Conservation (phyloP, 805 yeast genomes). For the Barnettozyma sucrosica region DNA sequence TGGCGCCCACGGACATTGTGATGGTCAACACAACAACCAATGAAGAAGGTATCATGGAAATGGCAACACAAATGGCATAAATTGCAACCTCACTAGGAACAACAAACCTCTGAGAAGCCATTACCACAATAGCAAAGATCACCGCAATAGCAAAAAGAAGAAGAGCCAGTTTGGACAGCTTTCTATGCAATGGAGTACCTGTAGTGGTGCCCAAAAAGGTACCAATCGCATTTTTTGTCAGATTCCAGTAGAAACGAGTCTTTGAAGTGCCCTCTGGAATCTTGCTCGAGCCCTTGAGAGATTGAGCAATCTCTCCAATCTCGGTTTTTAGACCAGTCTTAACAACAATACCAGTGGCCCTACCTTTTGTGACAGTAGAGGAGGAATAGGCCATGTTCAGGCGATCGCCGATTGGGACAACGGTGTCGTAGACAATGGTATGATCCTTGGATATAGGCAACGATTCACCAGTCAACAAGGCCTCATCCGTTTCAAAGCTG, state of each 20-base stretch:
- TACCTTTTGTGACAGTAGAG: slow-evolving; percentile 65
- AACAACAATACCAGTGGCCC: slow-evolving; percentile 64
- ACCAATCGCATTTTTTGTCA: slow-evolving; percentile 52
- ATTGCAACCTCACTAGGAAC: slow-evolving; percentile 79
- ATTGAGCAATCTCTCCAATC: slow-evolving; percentile 67
- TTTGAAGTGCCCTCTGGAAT: slow-evolving; percentile 40
- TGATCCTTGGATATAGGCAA: slow-evolving; percentile 55
- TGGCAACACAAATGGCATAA: slow-evolving; percentile 77
- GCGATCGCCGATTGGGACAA: slow-evolving; percentile 66
- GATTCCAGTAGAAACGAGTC: slow-evolving; percentile 31
- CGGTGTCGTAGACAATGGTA: slow-evolving; percentile 32
- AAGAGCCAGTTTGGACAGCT: slow-evolving; percentile 71
- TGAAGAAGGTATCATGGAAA: slow-evolving; percentile 79
- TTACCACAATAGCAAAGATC: slow-evolving; percentile 77
- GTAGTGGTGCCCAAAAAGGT: slow-evolving; percentile 67
- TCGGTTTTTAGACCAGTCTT: slow-evolving; percentile 68
- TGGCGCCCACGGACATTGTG: slow-evolving; percentile 80
- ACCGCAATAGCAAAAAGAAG: slow-evolving; percentile 70
- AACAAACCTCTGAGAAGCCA: slow-evolving; percentile 73
- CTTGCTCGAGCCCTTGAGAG: slow-evolving; percentile 40
- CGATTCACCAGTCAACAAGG: slow-evolving; percentile 46
- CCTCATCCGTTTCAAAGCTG: slow-evolving; percentile 38
- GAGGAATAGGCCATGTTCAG: slow-evolving; percentile 67
- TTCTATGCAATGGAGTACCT: slow-evolving; percentile 80
- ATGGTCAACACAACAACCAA: slow-evolving; percentile 74